phyloP scores from a whole-genome alignment of 345 rosid genomes.

The Eucalyptus rudis region DNA sequence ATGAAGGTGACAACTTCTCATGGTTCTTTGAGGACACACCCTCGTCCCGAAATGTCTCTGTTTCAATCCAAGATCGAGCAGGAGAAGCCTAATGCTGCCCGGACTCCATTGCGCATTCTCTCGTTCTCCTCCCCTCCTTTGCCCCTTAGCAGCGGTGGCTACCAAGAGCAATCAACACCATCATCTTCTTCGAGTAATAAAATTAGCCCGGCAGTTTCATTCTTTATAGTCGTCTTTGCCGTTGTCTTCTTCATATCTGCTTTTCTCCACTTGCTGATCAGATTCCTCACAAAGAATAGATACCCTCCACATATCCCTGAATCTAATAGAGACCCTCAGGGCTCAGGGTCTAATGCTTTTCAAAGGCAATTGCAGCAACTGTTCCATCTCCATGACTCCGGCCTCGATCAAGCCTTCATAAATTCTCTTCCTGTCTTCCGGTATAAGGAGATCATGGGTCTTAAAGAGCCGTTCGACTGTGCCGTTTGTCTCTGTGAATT shows the following conservation, averaged over 20 bases:
- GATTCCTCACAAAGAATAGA: constrained; percentile 46
- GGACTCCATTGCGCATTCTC: constrained; percentile 4
- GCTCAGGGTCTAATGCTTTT: constrained; percentile 53
- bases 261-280: constrained; percentile 53
- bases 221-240: constrained; percentile 52
- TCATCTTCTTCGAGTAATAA: constrained; percentile 1
- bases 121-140: constrained; percentile 16
- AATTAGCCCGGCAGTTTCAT: constrained; percentile 52
- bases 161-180: constrained; percentile 11
- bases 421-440: constrained; percentile 79
- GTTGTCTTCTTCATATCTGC: constrained; percentile 58
- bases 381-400: constrained; percentile 85
- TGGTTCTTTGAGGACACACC: constrained; percentile 15
- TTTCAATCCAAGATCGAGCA: constrained; percentile 5
- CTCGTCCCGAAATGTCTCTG: constrained; percentile 21
- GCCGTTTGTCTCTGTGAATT: constrained; percentile 85
- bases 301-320: constrained; percentile 38
- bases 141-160: constrained; percentile 8
- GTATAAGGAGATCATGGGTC: constrained; percentile 56
- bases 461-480: constrained; percentile 83
- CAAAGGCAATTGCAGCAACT: constrained; percentile 85
- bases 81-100: constrained; percentile 8
- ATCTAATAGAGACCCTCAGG: constrained; percentile 37
- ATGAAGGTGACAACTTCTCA: background rate
- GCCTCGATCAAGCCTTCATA: constrained; percentile 79